These are phyloP conservation scores for Pneumocystis canis DNA, from an alignment of 1,139 yeast genomes.

Conservation along the genomic window DNA sequence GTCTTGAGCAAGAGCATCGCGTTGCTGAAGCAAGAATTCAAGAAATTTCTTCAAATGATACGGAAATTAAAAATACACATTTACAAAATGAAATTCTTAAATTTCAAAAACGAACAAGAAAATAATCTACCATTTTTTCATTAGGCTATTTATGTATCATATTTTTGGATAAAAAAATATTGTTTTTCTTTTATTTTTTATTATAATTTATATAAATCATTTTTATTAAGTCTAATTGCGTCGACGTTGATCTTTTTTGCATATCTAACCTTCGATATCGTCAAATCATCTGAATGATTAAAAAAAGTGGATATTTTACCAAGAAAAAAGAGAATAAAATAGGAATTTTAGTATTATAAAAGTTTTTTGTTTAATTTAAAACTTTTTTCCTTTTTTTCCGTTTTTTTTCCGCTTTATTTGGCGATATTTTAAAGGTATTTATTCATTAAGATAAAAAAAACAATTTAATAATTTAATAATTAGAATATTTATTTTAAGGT, in stretches of 20 bases:
- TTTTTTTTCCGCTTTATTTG: neutral
- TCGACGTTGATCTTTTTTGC: no score
- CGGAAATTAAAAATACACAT: neutral
- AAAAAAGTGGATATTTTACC: no score
- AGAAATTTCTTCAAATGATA: neutral
- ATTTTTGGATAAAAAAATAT: neutral
- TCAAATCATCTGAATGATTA: no score
- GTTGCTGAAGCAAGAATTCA: neutral
- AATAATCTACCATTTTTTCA: neutral
- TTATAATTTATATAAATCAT: no score
- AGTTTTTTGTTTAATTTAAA: neutral
- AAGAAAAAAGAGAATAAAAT: no score
- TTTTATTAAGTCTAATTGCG: no score
- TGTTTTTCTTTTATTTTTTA: no score
- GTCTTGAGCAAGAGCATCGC: constrained; percentile 34
- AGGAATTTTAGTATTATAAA: no score
- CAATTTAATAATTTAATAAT: no score
- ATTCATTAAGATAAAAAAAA: neutral
- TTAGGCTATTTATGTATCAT: neutral
- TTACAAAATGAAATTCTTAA: neutral
- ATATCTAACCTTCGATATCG: no score
- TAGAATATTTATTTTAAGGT: no score
- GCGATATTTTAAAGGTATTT: neutral
- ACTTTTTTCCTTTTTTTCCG: neutral
- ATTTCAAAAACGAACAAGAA: neutral